Evolutionary conservation across 169 alveolate genomes (phyloP).

Genomic region (Cryptosporidium xiaoi): DNA sequence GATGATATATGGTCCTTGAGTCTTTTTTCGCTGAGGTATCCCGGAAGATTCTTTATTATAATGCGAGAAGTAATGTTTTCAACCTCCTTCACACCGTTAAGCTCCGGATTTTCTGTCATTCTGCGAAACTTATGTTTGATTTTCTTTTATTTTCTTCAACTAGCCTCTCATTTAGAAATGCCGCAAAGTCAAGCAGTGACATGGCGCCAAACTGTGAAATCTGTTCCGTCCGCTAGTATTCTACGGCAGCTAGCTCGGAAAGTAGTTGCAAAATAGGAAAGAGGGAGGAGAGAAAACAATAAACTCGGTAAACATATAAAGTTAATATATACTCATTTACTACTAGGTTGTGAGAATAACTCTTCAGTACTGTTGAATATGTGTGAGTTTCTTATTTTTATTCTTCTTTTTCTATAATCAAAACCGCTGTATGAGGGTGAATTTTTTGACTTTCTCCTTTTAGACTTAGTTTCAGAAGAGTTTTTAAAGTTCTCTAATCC

Average conservation of each 20-base stretch:
- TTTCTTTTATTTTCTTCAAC: neutral
- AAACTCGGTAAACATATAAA: neutral
- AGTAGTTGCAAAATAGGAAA: neutral
- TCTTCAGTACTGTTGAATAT: constrained; percentile 58
- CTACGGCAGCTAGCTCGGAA: constrained; percentile 6
- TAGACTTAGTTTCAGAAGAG: neutral
- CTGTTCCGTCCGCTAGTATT: neutral
- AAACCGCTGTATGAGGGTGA: neutral
- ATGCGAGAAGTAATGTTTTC: constrained; percentile 76
- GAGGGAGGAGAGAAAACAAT: neutral
- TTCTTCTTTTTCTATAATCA: constrained; percentile 28
- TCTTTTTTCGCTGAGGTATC: constrained; percentile 81
- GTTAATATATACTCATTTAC: neutral
- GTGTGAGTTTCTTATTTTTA: constrained; percentile 51
- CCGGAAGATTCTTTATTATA: constrained; percentile 84
- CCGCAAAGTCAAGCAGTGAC: constrained; percentile 1
- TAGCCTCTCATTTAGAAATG: neutral
- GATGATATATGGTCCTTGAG: constrained; percentile 81
- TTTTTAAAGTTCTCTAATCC: constrained; percentile 29
- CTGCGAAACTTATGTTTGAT: too few relatives aligned
- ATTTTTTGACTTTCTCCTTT: constrained; percentile 14
- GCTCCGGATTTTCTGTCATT: too few relatives aligned
- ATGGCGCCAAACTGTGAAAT: neutral
- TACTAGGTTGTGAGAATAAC: constrained; percentile 8
- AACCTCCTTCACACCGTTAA: neutral